These are phyloP conservation scores for Lipomyces spencermartinsiae DNA, from an alignment of 805 yeast species.

Conservation along the genomic window DNA sequence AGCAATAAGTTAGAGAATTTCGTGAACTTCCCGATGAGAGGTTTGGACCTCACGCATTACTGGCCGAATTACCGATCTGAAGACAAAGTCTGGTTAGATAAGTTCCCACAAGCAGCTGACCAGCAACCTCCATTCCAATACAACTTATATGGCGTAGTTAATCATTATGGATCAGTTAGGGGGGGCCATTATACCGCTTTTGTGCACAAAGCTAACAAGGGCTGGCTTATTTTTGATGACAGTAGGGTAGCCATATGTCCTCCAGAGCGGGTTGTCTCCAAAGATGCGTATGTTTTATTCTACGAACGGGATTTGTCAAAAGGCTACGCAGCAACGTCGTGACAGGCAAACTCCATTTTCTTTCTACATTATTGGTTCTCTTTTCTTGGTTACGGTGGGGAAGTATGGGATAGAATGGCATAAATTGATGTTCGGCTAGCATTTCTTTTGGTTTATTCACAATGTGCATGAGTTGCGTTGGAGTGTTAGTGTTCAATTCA, in stretches of 20 bases:
- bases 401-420: not conserved
- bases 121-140: constrained; percentile 83
- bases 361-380: not conserved
- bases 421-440: not conserved
- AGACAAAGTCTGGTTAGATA: constrained; percentile 54
- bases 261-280: constrained; percentile 60
- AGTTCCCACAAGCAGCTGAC: constrained; percentile 64
- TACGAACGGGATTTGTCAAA: constrained; percentile 47
- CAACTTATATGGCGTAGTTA: constrained; percentile 77
- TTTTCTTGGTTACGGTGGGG: not conserved
- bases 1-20: constrained; percentile 66
- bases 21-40: constrained; percentile 68
- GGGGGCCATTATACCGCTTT: constrained; percentile 91
- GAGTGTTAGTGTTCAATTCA: not conserved
- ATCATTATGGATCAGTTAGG: constrained; percentile 80
- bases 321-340: not conserved
- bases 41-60: constrained; percentile 68
- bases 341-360: not conserved
- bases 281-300: constrained; percentile 83
- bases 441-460: not conserved
- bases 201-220: constrained; percentile 67
- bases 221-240: constrained; percentile 88
- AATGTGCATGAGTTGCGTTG: not conserved
- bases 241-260: constrained; percentile 56
- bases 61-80: constrained; percentile 64